These are phyloP conservation scores for Haplosporangium gracile DNA, from an alignment of 192 early-diverging fungal genomes.

Conservation along the genomic window DNA sequence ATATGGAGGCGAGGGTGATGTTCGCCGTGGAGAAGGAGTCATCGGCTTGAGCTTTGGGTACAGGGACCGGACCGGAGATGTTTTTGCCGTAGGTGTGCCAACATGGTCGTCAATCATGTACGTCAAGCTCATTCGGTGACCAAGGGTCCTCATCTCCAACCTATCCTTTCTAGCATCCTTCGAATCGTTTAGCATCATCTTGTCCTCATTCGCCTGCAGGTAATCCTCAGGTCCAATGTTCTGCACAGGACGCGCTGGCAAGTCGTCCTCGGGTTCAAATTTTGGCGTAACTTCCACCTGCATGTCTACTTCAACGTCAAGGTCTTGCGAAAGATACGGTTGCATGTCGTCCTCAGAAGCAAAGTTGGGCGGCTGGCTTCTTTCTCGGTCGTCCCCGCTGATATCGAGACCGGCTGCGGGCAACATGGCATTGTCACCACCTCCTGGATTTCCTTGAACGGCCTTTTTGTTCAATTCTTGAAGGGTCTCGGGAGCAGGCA, in stretches of 20 bases:
- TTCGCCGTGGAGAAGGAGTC: neutral
- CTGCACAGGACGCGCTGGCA: neutral
- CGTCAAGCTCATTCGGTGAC: neutral
- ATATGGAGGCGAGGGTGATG: neutral
- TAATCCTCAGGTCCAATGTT: neutral
- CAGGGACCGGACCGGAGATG: neutral
- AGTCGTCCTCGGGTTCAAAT: neutral
- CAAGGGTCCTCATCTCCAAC: neutral
- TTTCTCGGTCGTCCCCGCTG: neutral
- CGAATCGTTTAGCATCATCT: neutral
- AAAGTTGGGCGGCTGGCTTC: neutral
- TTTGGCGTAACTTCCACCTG: neutral
- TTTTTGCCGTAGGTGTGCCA: neutral
- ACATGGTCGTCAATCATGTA: constrained; percentile 8
- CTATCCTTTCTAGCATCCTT: no score
- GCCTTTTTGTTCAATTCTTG: neutral
- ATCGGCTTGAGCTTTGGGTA: neutral
- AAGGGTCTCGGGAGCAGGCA: neutral
- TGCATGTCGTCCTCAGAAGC: neutral
- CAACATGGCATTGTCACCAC: neutral
- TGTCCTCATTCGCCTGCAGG: neutral
- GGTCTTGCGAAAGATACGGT: neutral
- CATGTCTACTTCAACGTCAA: neutral
- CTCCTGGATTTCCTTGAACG: neutral
- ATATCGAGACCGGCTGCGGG: neutral